Conservation (phyloP, 805 yeast genomes). For the Candida ipomoeae region DNA sequence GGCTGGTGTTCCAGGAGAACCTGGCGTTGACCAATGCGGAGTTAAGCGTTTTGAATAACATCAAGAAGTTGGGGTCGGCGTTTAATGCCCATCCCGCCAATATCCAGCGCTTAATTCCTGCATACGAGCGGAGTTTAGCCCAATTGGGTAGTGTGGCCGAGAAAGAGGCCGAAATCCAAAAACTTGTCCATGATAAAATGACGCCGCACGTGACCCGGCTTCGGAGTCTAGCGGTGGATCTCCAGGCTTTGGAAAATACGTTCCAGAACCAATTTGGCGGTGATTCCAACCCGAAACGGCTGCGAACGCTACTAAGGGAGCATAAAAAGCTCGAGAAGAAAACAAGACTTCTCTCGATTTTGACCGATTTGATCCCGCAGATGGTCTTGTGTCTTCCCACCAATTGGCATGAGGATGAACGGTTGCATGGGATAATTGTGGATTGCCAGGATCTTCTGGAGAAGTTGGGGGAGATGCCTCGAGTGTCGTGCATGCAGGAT, state of each 20-base stretch:
- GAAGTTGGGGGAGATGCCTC: conserved; percentile 18
- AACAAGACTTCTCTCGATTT: conserved; percentile 4
- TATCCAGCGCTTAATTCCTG: conserved; percentile 11
- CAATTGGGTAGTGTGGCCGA: conserved; percentile 1
- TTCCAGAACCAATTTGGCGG: conserved; percentile 9
- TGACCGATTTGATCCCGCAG: conserved; percentile 30
- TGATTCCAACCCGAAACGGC: background rate
- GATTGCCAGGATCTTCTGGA: conserved; percentile 25
- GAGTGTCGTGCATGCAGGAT: conserved; percentile 3
- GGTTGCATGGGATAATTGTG: conserved; percentile 23
- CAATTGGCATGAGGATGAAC: conserved; percentile 34
- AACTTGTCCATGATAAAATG: background rate
- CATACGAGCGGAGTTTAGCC: conserved; percentile 5
- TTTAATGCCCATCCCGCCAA: conserved; percentile 18
- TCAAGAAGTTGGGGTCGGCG: conserved; percentile 20
- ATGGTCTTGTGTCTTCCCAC: conserved; percentile 31
- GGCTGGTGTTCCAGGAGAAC: conserved; percentile 30
- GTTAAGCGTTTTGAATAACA: conserved; percentile 19
- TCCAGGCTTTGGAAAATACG: conserved; percentile 15
- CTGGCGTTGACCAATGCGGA: conserved; percentile 27
- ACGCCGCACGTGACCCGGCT: conserved; percentile 13
- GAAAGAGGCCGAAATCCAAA: conserved; percentile 5
- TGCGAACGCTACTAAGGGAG: conserved; percentile 12
- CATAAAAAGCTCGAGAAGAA: conserved; percentile 16
- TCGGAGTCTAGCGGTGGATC: conserved; percentile 8